Base-by-base conservation (phyloP, 257 asterid genomes). In the Scutellaria minor region DNA sequence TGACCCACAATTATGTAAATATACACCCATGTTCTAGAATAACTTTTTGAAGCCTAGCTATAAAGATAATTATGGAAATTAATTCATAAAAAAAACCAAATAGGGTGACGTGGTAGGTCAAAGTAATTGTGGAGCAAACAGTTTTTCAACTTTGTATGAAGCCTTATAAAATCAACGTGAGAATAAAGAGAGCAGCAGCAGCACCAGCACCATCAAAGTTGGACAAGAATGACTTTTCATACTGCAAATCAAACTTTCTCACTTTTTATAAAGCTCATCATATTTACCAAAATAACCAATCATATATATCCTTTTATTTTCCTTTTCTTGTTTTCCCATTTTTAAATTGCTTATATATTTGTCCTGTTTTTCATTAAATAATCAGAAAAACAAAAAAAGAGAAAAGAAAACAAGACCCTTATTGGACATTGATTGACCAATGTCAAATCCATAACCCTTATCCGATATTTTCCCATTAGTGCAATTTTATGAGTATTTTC, bases 231-330 rank as follows among this genome's bases (percentile, higher is more conserved):
- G 57, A 27, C 67, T 53, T 65, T 74, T 31, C 40, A 66, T 66
- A 9, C 53, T 18, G 46, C 73, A 44, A 65, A 45, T 41, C 68
- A 44, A 65, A 66, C 42, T 37, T 35, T 22, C 8, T 18, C 48
- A 13, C 79, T 75, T 75, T 74, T 24, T 46, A 24, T 37, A 59
- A 67, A 75, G 64, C 14, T 27, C 1, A 13, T 22, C 14, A 39
- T 50, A 20, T 75, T 73, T 67, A 57, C 70, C 57, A 62, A 63
- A 40, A 63, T 52, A 52, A n/a, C 64, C 64, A 50, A 58, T 59
- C 64, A 58, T 39, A 37, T 31, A 0, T 5, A 18, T 15, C 44
- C 5, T 59, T 22, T 5, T 54, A n/a, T 11, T 55, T 75, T 47
- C 40, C 39, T 66, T 48, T 27, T 22, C 53, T 64, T 64, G 6